Conservation (phyloP, 2,329 filamentous ascomycete genomes). For the Paecilomyces sp. region DNA sequence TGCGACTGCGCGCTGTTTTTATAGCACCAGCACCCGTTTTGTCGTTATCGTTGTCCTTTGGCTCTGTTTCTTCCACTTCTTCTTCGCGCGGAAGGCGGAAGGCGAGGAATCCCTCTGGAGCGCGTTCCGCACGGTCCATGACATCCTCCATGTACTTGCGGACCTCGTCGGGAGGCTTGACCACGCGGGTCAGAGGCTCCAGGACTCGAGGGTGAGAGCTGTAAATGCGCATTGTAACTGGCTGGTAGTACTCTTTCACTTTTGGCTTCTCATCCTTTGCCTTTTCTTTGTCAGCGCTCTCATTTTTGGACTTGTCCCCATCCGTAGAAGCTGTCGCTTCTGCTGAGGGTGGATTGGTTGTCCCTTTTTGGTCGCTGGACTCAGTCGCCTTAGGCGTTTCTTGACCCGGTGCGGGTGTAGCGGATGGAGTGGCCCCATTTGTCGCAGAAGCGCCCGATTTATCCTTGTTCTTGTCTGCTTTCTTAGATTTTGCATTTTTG, state of each 20-base stretch:
- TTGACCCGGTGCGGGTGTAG: constrained; percentile 11
- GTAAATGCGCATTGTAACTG: constrained; percentile 51
- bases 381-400: constrained; percentile 4
- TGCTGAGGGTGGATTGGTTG: constrained; percentile 5
- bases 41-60: constrained; percentile 17
- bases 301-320: constrained; percentile 2
- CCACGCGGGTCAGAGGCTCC: constrained; percentile 49
- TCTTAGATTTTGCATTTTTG: constrained; percentile 31
- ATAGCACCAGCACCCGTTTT: constrained; percentile 5
- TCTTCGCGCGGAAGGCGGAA: constrained; percentile 45
- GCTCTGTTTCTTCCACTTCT: constrained; percentile 7
- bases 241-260: constrained; percentile 43
- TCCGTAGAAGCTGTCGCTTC: constrained; percentile 4
- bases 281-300: constrained; percentile 8
- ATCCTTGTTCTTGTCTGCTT: constrained; percentile 20
- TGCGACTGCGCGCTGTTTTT: constrained; percentile 12
- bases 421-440: constrained; percentile 8
- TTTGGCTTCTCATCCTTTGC: constrained; percentile 9
- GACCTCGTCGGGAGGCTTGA: constrained; percentile 48
- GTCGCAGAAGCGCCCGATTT: constrained; percentile 1
- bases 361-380: constrained; percentile 11
- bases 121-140: constrained; percentile 50
- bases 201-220: constrained; percentile 46
- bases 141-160: constrained; percentile 49
- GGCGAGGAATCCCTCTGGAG: constrained; percentile 49